Evolutionary conservation across 129 eudicot genomes (phyloP), one percentile per base, ranked within the genome.

Genomic region (Flaveria sonorensis): DNA sequence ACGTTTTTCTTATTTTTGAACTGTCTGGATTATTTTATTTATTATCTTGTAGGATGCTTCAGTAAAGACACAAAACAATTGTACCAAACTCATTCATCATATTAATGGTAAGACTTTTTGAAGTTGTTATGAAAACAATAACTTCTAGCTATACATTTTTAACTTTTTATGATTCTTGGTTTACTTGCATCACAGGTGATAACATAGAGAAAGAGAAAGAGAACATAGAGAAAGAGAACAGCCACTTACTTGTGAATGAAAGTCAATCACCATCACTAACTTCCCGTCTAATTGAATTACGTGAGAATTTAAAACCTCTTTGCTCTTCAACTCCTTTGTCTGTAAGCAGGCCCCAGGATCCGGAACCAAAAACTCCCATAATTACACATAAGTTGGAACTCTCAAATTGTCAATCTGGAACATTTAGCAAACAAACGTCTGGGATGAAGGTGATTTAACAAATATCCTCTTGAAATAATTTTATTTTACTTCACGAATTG

Each of bases 321-420:
- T 1, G 72, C 67, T 76, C 89, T 70, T 77, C 94, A 66, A 85
- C 92, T 36, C 88, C 87, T 15, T 43, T 79, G 52, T 21, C 67
- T 47, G 60, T 78, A 46, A 84, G 42, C 75, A 67, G 20, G 42
- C 77, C 83, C 3, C 82, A 76, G 1, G 72, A 72, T 21, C 63
- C 55, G 18, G 97, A 92, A 76, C 94, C 91, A 21, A 73, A 84
- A 83, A 92, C 97, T 28, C 97, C 97, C 36, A 20, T 48, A 16
- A 78, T 56, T 51, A 75, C 71, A 69, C 85, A 83, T 13, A 75
- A 52, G 36, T 23, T 56, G 75, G 82, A 79, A 5, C 6, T 26
- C 51, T 46, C 85, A 13, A 84, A 74, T 15, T 73, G 82, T 80
- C 92, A 86, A 70, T 80, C 86, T 12, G 90, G 86, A 55, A 77